Base-by-base conservation (phyloP, 2,329 filamentous ascomycete species). In the Emmonsiellopsis sp. region DNA sequence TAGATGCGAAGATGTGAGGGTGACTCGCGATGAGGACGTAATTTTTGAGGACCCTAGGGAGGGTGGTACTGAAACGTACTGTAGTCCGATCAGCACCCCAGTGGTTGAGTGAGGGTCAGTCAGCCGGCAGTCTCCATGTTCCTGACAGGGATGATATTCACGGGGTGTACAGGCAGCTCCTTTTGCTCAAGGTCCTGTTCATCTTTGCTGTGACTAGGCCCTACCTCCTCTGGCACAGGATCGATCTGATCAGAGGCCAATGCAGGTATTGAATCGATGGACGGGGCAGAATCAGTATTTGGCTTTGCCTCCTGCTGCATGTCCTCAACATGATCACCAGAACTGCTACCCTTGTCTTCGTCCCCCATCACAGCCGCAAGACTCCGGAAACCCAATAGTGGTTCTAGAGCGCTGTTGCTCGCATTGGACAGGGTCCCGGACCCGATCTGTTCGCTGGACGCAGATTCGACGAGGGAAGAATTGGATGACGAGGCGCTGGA, bases 351-450 rank as follows among this genome's bases (percentile, higher is more conserved):
- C 53, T 78, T 76, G 42, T 83, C 80, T 49, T 83, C 78, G 40
- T 79, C 82, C 0, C 85, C 87, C 33, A 96, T 87, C 67, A 94
- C 88, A 57, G 88, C 87, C 2, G 88, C 87, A 21, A 97, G 73
- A 60, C 89, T 95, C 53, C 84, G 79, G 65, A 96, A 96, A 68
- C 95, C 96, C 70, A 95, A 93, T 80, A 95, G 83, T 2, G 89
- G 82, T 65, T 96, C 91, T 0, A 78, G 73, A 45, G 77, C 77
- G 4, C 74, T 63, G 52, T 74, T 78, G 5, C 70, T 71, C 58
- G 71, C 71, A 11, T 77, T 75, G 4, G 77, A 73, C 1, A 74
- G 75, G 46, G 75, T 78, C 33, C 74, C 79, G 1, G 76, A 73
- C 1, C 77, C 74, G 2, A 61, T 51, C 17, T 64, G 65, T 21